A percentile compares a stretch with the other conserved stretches of the same genome.
phyloP scores from a whole-genome alignment of 2,329 filamentous ascomycete genomes.

The Curvularia eragrostidis region DNA sequence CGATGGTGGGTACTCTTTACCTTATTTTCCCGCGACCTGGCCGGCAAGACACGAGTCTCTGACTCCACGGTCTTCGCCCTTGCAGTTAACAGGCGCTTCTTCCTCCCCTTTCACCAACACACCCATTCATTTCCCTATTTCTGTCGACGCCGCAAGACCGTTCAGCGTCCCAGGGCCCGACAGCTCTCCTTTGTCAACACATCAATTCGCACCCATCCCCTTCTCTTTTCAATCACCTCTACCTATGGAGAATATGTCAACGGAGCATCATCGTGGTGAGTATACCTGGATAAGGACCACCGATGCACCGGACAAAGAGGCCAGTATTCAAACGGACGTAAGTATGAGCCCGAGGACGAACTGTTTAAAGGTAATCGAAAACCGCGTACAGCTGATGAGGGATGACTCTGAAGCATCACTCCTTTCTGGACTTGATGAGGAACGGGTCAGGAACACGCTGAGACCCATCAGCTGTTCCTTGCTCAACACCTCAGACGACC shows the following conservation, averaged over 20 bases:
- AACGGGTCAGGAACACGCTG: constrained; percentile 50
- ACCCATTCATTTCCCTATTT: constrained; percentile 54
- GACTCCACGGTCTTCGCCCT: constrained; percentile 46
- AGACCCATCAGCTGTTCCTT: constrained; percentile 54
- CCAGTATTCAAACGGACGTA: constrained; percentile 3
- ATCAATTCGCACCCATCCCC: constrained; percentile 44
- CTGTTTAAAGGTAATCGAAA: constrained; percentile 28
- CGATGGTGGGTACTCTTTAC: constrained; percentile 83
- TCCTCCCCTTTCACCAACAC: constrained; percentile 55
- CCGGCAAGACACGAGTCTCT: constrained; percentile 53
- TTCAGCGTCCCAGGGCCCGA: constrained; percentile 40
- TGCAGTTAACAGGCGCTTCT: constrained; percentile 36
- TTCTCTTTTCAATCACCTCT: constrained; percentile 39
- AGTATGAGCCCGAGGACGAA: constrained; percentile 32
- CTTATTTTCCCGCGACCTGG: constrained; percentile 46
- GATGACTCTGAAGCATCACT: constrained; percentile 44
- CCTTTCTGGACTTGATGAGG: constrained; percentile 42
- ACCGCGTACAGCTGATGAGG: constrained; percentile 30
- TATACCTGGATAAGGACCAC: constrained; percentile 48
- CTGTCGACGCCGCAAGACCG: constrained; percentile 31
- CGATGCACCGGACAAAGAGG: constrained; percentile 12
- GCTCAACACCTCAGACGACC: constrained; percentile 17
- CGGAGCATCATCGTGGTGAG: constrained; percentile 61
- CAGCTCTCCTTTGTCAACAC: constrained; percentile 30
- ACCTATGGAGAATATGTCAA: constrained; percentile 38